phyloP scores from a whole-genome alignment of 2,329 filamentous ascomycete genomes.

The Verticillium longisporum region DNA sequence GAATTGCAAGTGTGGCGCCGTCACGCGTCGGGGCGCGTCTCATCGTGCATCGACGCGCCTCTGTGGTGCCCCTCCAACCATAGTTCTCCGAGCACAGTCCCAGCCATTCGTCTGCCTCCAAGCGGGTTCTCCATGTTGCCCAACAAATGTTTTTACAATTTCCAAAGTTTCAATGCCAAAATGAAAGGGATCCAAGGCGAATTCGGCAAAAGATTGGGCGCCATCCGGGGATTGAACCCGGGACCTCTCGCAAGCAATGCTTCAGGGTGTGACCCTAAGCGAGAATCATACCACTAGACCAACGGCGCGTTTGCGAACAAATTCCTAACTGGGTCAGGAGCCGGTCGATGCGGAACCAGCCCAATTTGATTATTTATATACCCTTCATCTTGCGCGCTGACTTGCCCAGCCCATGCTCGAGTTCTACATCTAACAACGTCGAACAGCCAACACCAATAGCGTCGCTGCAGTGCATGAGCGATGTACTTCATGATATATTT shows the following conservation, averaged over 20 bases:
- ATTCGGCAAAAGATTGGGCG: neutral
- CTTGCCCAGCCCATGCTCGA: neutral
- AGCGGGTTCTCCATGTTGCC: too few species aligned
- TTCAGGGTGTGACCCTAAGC: slow-evolving; percentile 49
- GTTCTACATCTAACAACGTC: neutral
- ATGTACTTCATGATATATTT: too few species aligned
- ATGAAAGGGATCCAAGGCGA: neutral
- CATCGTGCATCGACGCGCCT: neutral
- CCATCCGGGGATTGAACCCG: slow-evolving; percentile 36
- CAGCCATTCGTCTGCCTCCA: too few species aligned
- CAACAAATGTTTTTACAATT: too few species aligned
- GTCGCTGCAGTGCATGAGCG: too few species aligned
- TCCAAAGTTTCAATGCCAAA: neutral
- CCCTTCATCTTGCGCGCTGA: neutral
- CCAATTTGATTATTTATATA: neutral
- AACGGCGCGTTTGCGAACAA: slow-evolving; percentile 15
- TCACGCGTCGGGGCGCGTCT: neutral
- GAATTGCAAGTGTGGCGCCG: neutral
- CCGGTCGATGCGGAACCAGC: neutral
- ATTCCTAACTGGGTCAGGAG: neutral
- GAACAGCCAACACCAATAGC: too few species aligned
- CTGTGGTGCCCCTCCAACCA: neutral
- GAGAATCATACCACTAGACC: slow-evolving; percentile 67
- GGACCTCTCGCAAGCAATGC: slow-evolving; percentile 35
- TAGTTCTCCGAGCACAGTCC: too few species aligned